Evolutionary conservation across 2,329 filamentous ascomycete genomes (phyloP).

Genomic region (Chaetomium olivaceum): DNA sequence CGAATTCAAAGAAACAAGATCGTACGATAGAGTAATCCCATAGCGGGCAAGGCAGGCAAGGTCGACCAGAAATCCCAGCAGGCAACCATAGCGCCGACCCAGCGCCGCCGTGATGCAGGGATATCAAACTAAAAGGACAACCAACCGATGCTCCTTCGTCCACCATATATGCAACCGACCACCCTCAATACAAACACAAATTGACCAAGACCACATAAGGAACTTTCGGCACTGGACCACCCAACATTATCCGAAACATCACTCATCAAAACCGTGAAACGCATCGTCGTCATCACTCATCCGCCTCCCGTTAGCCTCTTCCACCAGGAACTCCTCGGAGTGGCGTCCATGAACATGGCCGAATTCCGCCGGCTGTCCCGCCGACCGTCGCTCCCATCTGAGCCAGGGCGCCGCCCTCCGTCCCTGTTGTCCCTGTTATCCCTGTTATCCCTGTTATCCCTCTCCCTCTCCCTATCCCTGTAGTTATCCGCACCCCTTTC

Average conservation of each 20-base stretch:
- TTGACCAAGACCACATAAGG: not conserved
- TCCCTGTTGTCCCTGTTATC: slow-evolving; percentile 13
- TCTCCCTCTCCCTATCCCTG: slow-evolving; percentile 20
- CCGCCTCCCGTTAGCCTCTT: slow-evolving; percentile 45
- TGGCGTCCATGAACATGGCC: slow-evolving; percentile 42
- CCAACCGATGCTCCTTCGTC: slow-evolving; percentile 1
- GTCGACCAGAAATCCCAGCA: not conserved
- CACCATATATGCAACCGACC: slow-evolving; percentile 7
- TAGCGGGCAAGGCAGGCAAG: not conserved
- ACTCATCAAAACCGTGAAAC: slow-evolving; percentile 12
- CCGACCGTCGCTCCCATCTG: slow-evolving; percentile 37
- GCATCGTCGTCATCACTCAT: slow-evolving; percentile 17
- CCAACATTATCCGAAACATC: slow-evolving; percentile 7
- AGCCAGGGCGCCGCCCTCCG: slow-evolving; percentile 31
- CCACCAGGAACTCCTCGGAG: slow-evolving; percentile 61
- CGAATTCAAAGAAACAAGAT: not conserved
- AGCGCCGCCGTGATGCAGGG: slow-evolving; percentile 11
- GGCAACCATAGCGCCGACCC: not conserved
- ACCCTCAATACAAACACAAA: not conserved
- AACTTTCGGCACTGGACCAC: not conserved
- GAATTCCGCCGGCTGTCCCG: slow-evolving; percentile 32
- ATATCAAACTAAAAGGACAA: slow-evolving; percentile 6
- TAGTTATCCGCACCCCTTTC: slow-evolving; percentile 14
- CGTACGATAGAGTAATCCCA: not conserved
- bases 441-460: slow-evolving; percentile 17